Evolutionary conservation across 768 basidiomycete genomes (phyloP), one percentile per base, ranked within the genome.

Genomic region (Pulveroboletus sp.): DNA sequence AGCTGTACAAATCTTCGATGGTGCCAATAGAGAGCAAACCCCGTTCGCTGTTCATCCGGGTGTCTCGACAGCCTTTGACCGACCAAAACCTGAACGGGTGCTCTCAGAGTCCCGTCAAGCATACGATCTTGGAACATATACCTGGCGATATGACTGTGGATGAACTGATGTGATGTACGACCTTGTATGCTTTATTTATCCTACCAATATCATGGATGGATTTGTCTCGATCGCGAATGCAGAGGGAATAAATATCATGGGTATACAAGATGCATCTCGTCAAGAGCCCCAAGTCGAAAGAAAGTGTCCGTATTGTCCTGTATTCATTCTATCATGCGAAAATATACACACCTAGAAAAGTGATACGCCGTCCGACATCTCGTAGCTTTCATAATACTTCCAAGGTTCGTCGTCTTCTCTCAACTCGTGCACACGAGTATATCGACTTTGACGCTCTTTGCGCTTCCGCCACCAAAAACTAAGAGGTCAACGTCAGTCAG

Each of bases 1-100:
- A 75, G 32, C 69, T 81, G 74, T 85, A 84, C 66, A 82, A 75
- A 50, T 82, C 82, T 13, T 75, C 80, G 25, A 66, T 71, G 57
- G 69, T 80, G 13, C 75, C 78, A 0, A 41, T 66, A 16, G 75
- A 75, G 4, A 67, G 64, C 56, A 82, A 80, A 57, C 79, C 80
- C 14, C 74, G 79, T 20, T 82, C 81, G 17, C 62, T 70, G 44
- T 72, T 84, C 32, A 65, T 55, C 6, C 59, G 70, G n/a, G 68
- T 85, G 17, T 66, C 64, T 5, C 72, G 83, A 38, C 67, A 69
- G 6, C 80, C 79, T 2, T 60, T 83, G 25, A 66, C 72, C 3
- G 72, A 64, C 47, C 65, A 80, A 42, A 73, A 69, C 23, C 67
- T 73, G 40, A 77, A 72, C 27, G 49, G n/a, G 23, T 47, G 43